phyloP scores from a whole-genome alignment of 495 filamentous ascomycete species.

The Margaritispora aquatica region DNA sequence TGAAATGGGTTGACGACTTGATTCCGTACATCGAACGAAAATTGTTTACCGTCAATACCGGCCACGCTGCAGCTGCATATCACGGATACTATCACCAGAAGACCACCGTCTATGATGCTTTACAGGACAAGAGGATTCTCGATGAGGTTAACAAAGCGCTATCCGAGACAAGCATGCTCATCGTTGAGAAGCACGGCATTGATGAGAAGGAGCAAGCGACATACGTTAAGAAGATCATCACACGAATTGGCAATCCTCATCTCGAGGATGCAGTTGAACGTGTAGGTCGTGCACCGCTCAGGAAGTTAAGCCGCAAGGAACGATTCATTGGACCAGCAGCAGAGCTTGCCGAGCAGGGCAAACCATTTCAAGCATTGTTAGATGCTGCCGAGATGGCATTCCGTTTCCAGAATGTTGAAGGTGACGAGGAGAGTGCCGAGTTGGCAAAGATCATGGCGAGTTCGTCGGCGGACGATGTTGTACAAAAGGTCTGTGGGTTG shows the following conservation, averaged over 20 bases:
- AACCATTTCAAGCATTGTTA: constrained; percentile 62
- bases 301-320: constrained; percentile 89
- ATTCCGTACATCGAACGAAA: constrained; percentile 97
- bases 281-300: constrained; percentile 87
- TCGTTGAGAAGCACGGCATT: constrained; percentile 82
- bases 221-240: constrained; percentile 89
- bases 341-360: constrained; percentile 70
- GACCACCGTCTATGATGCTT: constrained; percentile 78
- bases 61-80: constrained; percentile 96
- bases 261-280: constrained; percentile 90
- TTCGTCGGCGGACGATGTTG: constrained; percentile 59
- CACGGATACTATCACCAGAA: constrained; percentile 81
- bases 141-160: constrained; percentile 68
- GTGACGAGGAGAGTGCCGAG: constrained; percentile 77
- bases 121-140: constrained; percentile 61
- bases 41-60: constrained; percentile 98
- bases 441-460: constrained; percentile 77
- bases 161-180: constrained; percentile 75
- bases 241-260: constrained; percentile 90
- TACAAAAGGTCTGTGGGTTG: constrained; percentile 67
- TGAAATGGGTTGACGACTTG: constrained; percentile 88
- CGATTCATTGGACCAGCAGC: constrained; percentile 91
- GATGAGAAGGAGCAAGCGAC: constrained; percentile 67
- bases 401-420: constrained; percentile 86
- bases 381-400: constrained; percentile 79